Evolutionary conservation across 441 rosid species (phyloP).

Genomic region (Aquilaria agallochum): DNA sequence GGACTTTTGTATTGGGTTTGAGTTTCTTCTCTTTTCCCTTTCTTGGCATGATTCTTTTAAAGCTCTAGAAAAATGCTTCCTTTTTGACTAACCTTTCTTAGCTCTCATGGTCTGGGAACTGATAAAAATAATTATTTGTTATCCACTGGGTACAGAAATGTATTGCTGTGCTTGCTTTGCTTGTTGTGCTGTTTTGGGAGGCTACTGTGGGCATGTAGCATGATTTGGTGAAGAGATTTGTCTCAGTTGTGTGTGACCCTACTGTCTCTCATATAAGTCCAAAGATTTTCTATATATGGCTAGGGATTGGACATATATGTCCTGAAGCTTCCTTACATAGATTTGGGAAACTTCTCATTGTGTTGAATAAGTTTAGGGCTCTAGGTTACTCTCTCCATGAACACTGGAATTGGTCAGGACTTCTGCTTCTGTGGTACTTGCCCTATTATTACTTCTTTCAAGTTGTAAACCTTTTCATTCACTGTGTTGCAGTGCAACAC

Average conservation of each 20-base stretch:
- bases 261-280: slow-evolving; percentile 20
- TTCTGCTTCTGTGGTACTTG: slow-evolving; percentile 18
- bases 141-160: slow-evolving; percentile 16
- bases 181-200: slow-evolving; percentile 8
- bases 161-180: slow-evolving; percentile 18
- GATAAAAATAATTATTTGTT: not conserved
- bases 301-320: slow-evolving; percentile 5
- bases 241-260: slow-evolving; percentile 13
- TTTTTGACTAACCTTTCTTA: slow-evolving; percentile 39
- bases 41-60: slow-evolving; percentile 42
- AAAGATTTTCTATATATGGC: slow-evolving; percentile 24
- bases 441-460: slow-evolving; percentile 11
- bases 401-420: slow-evolving; percentile 1
- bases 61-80: slow-evolving; percentile 23
- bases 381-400: slow-evolving; percentile 10
- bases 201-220: slow-evolving; percentile 8
- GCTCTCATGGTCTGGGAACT: slow-evolving; percentile 1
- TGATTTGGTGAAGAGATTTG: slow-evolving; percentile 23
- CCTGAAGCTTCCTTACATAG: slow-evolving; percentile 5
- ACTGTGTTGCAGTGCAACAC: too few species aligned
- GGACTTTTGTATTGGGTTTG: slow-evolving; percentile 32
- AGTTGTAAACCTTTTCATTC: too few species aligned
- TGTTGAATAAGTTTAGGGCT: slow-evolving; percentile 8
- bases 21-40: slow-evolving; percentile 30
- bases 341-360: slow-evolving; percentile 7